These are phyloP conservation scores for Colletotrichum kahawae DNA, from an alignment of 2,329 filamentous ascomycete genomes.

Conservation along the genomic window DNA sequence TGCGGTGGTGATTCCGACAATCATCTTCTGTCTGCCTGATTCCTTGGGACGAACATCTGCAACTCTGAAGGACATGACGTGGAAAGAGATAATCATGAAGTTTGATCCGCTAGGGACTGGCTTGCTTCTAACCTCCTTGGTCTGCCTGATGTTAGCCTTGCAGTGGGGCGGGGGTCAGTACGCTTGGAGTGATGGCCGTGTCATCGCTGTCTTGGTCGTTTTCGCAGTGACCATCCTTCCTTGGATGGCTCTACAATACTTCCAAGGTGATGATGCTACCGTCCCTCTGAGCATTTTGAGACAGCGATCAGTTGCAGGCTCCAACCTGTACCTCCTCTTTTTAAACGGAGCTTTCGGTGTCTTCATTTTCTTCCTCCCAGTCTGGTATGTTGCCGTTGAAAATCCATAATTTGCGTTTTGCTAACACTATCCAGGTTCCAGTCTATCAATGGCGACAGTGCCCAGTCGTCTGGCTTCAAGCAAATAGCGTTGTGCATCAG, in stretches of 20 bases:
- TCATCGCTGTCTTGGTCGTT: neutral
- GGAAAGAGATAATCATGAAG: neutral
- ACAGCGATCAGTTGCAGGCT: neutral
- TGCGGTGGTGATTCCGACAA: slow-evolving; percentile 20
- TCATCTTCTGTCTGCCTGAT: slow-evolving; percentile 28
- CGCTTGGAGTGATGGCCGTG: neutral
- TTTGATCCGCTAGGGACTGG: slow-evolving; percentile 31
- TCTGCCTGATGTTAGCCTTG: neutral
- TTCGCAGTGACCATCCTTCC: neutral
- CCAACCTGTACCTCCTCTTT: neutral
- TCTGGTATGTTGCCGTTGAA: neutral
- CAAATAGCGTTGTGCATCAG: neutral
- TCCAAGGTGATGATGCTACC: neutral
- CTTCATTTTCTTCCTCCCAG: neutral
- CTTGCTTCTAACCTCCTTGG: accelerated
- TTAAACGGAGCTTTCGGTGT: neutral
- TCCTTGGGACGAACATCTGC: neutral
- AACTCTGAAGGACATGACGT: neutral
- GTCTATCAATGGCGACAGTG: neutral
- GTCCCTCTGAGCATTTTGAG: neutral
- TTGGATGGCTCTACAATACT: neutral
- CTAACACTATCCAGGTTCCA: neutral
- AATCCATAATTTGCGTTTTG: neutral
- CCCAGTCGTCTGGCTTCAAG: neutral
- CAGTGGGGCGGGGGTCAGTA: neutral